Evolutionary conservation across 2,329 filamentous ascomycete species (phyloP), one percentile per base, ranked within the genome.

Genomic region (Penicillium concentricum): DNA sequence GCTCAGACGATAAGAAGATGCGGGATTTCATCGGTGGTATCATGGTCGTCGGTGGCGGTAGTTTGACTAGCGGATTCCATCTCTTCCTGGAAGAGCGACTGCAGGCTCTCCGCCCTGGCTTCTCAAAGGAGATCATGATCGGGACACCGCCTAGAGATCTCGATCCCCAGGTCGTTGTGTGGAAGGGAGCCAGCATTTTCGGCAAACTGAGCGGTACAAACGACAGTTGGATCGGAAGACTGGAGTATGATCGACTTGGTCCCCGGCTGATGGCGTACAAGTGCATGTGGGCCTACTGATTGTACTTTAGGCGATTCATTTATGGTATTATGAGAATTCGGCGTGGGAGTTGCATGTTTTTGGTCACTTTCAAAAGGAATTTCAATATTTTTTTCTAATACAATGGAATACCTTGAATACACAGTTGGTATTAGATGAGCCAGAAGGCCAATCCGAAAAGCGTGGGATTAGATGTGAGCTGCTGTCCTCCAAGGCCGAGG

Each of bases 161-260:
- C 79, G 94, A 99, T 75, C 91, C 94, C 58, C 92, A 97, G 76
- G 92, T 97, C n/a, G 89, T 97, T 51, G 87, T 88, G 9, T 99
- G 94, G 94, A 99, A 99, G 82, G 94, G 94, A 4, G 94, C 91
- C 0, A 96, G 92, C 71, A 92, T 99, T 16, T 99, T 97, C 79
- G 92, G 91, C 3, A 92, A 96, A 77, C 78, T 97, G 65, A 84
- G 87, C 58, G 80, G 79, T 44, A 92, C 91, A 16, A 97, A 97
- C 76, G 94, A 99, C 74, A 94, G 89, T 68, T 99, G 94, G 94
- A 91, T 97, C 69, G 89, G 88, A 15, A 84, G 86, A 45, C 81
- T 88, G 67, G 93, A 97, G 80, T 97, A 93, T 75, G 92, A 97
- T 77, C 84, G 91, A 57, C 73, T 97, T 52, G 93, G 92, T 3